Conservation (phyloP, 164 flowering plant species). For the Vitis rupestris region DNA sequence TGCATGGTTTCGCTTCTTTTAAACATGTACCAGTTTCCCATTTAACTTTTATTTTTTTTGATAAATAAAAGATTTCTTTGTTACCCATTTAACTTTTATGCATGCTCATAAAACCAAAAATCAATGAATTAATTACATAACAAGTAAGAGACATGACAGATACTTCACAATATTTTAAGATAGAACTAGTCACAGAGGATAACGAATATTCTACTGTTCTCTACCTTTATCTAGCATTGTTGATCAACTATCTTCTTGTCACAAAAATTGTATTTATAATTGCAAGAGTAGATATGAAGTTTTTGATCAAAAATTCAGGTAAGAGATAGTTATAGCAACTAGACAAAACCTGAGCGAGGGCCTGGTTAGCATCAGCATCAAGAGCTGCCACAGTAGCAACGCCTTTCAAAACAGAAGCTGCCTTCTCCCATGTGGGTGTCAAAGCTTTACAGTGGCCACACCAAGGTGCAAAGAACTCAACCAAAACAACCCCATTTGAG, state of each 20-base stretch:
- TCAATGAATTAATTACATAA: too few relatives aligned
- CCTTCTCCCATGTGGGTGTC: constrained; percentile 95
- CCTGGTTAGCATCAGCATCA: constrained; percentile 91
- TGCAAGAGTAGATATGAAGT: too few relatives aligned
- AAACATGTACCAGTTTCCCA: background rate
- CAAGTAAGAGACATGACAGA: too few relatives aligned
- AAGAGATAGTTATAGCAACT: background rate
- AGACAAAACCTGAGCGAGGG: constrained; percentile 83
- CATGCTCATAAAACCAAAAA: too few relatives aligned
- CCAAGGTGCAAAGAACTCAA: constrained; percentile 98
- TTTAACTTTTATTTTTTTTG: too few relatives aligned
- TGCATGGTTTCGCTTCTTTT: background rate
- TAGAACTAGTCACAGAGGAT: too few relatives aligned
- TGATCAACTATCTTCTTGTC: too few relatives aligned
- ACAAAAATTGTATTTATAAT: background rate
- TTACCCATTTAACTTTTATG: background rate
- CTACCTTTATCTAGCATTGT: too few relatives aligned
- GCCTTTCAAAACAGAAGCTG: constrained; percentile 87
- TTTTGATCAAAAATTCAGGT: background rate
- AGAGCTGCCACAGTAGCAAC: constrained; percentile 94
- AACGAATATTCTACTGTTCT: too few relatives aligned
- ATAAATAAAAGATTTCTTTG: too few relatives aligned
- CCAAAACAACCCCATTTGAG: constrained; percentile 80
- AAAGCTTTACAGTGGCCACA: constrained; percentile 94
- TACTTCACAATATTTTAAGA: too few relatives aligned